A percentile compares a stretch with the other conserved stretches of the same genome.
Evolutionary conservation across 805 yeast genomes (phyloP).

Genomic region (Wickerhamiella lipophila): DNA sequence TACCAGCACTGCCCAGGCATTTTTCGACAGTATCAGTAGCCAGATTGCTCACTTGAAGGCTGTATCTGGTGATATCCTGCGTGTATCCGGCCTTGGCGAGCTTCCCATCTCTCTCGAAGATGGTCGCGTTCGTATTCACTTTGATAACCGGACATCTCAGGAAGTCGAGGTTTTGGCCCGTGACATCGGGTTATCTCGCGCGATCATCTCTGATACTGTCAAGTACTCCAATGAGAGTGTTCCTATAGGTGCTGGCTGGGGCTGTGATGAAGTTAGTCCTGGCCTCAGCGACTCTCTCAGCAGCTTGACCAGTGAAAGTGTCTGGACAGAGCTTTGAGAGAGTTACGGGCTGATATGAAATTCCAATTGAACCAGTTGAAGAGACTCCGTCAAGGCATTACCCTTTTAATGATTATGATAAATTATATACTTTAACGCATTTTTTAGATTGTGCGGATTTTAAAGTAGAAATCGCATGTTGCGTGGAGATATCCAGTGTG

Average conservation of each 20-base stretch:
- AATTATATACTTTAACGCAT: not conserved
- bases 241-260: not conserved
- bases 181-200: constrained; percentile 5
- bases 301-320: constrained; percentile 2
- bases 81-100: constrained; percentile 47
- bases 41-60: constrained; percentile 29
- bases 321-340: not conserved
- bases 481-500: no score
- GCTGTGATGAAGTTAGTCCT: constrained; percentile 1
- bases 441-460: not conserved
- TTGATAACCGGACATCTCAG: constrained; percentile 54
- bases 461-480: no score
- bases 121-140: constrained; percentile 40
- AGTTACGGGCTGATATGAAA: not conserved
- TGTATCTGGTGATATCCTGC: constrained; percentile 34
- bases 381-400: no score
- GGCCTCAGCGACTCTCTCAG: constrained; percentile 8
- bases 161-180: constrained; percentile 43
- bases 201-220: not conserved
- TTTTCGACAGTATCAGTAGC: constrained; percentile 29
- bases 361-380: no score
- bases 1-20: constrained; percentile 35
- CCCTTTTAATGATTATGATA: not conserved
- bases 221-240: not conserved
- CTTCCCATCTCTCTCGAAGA: constrained; percentile 42